Percentiles rank a stretch among this genome's conserved stretches.
Evolutionary conservation across 306 rosid genomes (phyloP).

Genomic region (Crotalaria pallida): DNA sequence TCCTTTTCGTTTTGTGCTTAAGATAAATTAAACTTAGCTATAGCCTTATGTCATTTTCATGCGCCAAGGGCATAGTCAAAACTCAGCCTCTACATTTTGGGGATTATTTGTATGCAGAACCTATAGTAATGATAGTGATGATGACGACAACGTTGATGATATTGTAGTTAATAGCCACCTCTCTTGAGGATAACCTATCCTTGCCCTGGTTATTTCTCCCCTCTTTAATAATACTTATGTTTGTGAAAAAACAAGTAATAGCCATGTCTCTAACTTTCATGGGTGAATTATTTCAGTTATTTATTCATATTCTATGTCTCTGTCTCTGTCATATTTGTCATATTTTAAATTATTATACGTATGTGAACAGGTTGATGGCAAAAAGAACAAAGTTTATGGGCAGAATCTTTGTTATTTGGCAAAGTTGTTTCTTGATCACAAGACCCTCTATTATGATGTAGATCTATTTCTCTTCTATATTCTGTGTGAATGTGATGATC

Average conservation of each 20-base stretch:
- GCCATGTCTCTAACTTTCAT: not conserved
- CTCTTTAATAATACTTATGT: not conserved
- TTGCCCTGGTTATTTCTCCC: not conserved
- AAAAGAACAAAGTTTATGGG: constrained; percentile 98
- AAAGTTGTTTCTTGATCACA: constrained; percentile 95
- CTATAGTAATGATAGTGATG: not conserved
- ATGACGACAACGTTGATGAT: no score
- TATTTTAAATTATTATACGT: constrained; percentile 3
- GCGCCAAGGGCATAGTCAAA: not conserved
- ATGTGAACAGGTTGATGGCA: constrained; percentile 87
- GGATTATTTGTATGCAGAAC: not conserved
- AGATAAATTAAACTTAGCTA: not conserved
- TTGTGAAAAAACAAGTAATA: not conserved
- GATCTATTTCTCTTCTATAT: constrained; percentile 95
- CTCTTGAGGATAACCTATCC: not conserved
- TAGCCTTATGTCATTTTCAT: not conserved
- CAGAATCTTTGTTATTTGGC: constrained; percentile 99
- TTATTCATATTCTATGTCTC: not conserved
- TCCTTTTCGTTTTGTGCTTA: not conserved
- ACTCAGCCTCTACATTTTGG: not conserved
- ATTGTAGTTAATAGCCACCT: not conserved
- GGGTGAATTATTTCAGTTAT: not conserved
- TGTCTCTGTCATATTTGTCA: not conserved
- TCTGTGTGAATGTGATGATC: constrained; percentile 94
- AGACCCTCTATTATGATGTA: constrained; percentile 96